Evolutionary conservation across 2,329 filamentous ascomycete species (phyloP), one percentile per base, ranked within the genome.

Genomic region (Phialemonium atrogriseum): DNA sequence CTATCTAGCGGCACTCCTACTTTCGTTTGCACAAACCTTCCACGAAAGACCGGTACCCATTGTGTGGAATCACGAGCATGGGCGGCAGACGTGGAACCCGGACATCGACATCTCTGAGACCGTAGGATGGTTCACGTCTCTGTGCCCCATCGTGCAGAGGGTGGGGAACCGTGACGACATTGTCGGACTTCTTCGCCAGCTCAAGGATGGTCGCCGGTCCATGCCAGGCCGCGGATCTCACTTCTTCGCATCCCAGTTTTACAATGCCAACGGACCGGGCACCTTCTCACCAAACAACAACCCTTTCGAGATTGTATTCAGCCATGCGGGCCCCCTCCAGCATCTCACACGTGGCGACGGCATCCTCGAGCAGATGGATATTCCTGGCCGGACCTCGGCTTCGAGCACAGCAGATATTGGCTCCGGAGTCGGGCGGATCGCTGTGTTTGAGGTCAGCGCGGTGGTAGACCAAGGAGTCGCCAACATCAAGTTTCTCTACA

Each of bases 251-350:
- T 59, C 63, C 4, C 50, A 58, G 26, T 56, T 68, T 41, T 56
- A 60, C 34, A 49, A 57, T 23, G 31, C 50, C 2, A 45, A 51
- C n/a, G 48, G 45, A 1, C 40, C 49, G 1, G 40, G 48, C 4
- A 43, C 56, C 26, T 54, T 48, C 31, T 40, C 47, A 1, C 45
- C 55, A 2, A 61, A 67, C 24, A 61, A 67, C 24, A 60, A 59
- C 37, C 70, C 70, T 0, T 62, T 77, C 28, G 74, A 79, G 46
- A 56, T 79, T 22, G 59, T 75, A 20, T 76, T 79, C 47, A 76
- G 63, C 34, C 73, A 70, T 40, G 55, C 64, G 2, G 70, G 71
- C 4, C 61, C 62, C 0, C 51, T 64, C 11, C 62, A 69, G 29
- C 60, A 66, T n/a, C 46, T 70, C 1, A 63, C 68, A 30, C 56